phyloP scores from a whole-genome alignment of 768 basidiomycete genomes.

The Nevesoporus exiguus region DNA sequence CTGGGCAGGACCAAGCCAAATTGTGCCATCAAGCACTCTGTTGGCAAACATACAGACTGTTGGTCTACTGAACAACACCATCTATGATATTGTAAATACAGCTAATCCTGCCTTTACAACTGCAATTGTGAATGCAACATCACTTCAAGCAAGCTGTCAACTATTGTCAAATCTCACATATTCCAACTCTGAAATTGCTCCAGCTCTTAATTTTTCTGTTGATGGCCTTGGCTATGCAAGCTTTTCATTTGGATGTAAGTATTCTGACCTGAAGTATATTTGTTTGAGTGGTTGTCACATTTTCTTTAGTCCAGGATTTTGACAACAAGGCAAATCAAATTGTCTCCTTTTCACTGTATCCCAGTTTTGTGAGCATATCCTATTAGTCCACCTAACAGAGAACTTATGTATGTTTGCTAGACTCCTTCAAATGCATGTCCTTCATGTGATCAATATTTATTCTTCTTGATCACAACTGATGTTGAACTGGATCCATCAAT shows the following conservation, averaged over 20 bases:
- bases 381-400: too few relatives aligned
- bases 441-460: background rate
- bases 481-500: constrained; percentile 2
- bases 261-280: background rate
- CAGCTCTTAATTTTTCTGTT: background rate
- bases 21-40: background rate
- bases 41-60: background rate
- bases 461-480: constrained; percentile 2
- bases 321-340: too few relatives aligned
- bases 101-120: background rate
- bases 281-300: background rate
- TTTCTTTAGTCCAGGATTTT: too few relatives aligned
- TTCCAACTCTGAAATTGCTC: background rate
- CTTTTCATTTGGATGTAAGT: background rate
- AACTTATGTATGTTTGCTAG: background rate
- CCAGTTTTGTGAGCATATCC: too few relatives aligned
- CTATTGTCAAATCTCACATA: constrained; percentile 6
- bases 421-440: background rate
- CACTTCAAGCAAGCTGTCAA: background rate
- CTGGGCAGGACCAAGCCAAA: background rate
- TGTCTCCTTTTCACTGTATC: too few relatives aligned
- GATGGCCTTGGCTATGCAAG: background rate
- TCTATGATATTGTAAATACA: background rate
- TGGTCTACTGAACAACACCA: constrained; percentile 12
- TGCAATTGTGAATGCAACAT: constrained; percentile 5